These are phyloP conservation scores for Protomyces macrosporus DNA, from an alignment of 1,139 yeast genomes.

Conservation along the genomic window DNA sequence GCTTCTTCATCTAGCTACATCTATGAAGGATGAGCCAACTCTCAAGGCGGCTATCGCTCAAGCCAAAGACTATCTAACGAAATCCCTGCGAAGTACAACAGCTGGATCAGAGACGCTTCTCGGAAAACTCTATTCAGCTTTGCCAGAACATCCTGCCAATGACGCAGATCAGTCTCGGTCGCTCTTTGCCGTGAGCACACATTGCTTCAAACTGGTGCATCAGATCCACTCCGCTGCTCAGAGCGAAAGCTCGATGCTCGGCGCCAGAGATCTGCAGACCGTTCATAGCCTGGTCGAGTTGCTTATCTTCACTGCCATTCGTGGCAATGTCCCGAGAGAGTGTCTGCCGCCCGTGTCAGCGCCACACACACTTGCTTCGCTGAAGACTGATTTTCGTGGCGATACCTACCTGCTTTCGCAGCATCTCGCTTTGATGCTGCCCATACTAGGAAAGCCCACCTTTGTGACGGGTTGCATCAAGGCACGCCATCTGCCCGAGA, in stretches of 20 bases:
- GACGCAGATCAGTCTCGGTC: not conserved
- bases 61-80: not conserved
- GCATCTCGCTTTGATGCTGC: not conserved
- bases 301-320: not conserved
- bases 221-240: not conserved
- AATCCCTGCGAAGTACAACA: too few relatives aligned
- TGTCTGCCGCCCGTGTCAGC: not conserved
- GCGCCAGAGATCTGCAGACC: slow-evolving; percentile 1
- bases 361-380: not conserved
- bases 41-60: not conserved
- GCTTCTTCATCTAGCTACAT: too few relatives aligned
- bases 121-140: not conserved
- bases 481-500: not conserved
- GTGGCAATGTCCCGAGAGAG: not conserved
- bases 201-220: not conserved
- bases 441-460: not conserved
- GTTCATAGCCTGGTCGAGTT: slow-evolving; percentile 5
- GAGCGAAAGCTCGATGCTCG: not conserved
- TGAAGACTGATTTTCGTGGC: not conserved
- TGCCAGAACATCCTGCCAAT: not conserved
- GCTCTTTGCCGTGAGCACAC: not conserved
- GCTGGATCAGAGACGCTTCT: too few relatives aligned
- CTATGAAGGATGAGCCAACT: too few relatives aligned
- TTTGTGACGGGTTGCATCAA: not conserved
- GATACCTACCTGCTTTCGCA: not conserved